Evolutionary conservation across 176 grass and related monocot genomes (phyloP).

Genomic region (Musa itinerans): DNA sequence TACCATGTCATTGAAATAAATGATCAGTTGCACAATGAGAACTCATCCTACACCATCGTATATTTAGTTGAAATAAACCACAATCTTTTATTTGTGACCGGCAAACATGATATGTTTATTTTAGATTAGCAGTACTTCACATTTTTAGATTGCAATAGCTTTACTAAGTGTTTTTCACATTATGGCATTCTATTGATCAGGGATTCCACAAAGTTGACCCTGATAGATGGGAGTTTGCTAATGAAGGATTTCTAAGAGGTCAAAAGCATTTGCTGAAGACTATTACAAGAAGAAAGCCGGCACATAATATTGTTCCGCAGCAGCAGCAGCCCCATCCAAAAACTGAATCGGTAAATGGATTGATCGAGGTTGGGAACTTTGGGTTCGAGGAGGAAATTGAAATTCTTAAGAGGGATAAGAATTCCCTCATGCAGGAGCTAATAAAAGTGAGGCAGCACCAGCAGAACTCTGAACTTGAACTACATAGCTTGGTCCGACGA

Average conservation of each 20-base stretch:
- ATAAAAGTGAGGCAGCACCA: slow-evolving; percentile 15
- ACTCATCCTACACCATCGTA: too few relatives aligned
- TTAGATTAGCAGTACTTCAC: too few relatives aligned
- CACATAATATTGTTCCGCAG: slow-evolving; percentile 2
- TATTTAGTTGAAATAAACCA: too few relatives aligned
- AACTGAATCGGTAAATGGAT: background rate
- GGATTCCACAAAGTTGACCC: slow-evolving; percentile 5
- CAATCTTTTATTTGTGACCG: too few relatives aligned
- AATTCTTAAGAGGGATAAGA: slow-evolving; percentile 15
- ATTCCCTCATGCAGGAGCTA: slow-evolving; percentile 17
- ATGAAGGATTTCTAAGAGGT: slow-evolving; percentile 6
- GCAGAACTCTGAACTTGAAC: slow-evolving; percentile 11
- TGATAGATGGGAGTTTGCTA: slow-evolving; percentile 1
- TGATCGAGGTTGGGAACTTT: background rate
- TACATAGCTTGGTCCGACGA: background rate
- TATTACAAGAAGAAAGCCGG: slow-evolving; percentile 1
- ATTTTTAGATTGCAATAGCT: too few relatives aligned
- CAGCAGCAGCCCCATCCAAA: background rate
- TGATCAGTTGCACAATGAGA: too few relatives aligned
- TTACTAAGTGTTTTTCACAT: too few relatives aligned
- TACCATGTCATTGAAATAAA: too few relatives aligned
- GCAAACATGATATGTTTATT: too few relatives aligned
- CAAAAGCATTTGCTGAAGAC: slow-evolving; percentile 4
- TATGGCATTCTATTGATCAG: background rate
- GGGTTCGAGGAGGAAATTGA: slow-evolving; percentile 8